Evolutionary conservation across 495 filamentous ascomycete genomes (phyloP).

Genomic region (Penicillium simplicissimum): DNA sequence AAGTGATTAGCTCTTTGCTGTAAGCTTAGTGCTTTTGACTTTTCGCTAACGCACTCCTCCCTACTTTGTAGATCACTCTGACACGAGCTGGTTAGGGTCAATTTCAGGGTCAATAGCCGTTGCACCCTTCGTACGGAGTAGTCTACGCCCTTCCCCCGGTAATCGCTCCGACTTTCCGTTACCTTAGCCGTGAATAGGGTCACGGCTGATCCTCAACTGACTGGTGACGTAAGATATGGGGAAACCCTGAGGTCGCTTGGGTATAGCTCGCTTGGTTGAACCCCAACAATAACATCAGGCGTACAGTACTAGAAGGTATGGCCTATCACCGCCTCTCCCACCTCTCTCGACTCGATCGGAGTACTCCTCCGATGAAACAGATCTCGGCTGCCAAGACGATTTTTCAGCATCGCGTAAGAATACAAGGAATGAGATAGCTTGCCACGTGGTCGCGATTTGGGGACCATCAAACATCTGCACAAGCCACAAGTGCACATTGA

Average conservation of each 20-base stretch:
- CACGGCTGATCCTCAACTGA: background rate
- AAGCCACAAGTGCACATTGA: too few species aligned
- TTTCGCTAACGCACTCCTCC: constrained; percentile 2
- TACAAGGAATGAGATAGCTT: background rate
- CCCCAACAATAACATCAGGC: too few species aligned
- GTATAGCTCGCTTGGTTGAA: background rate
- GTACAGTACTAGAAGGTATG: background rate
- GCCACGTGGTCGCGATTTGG: background rate
- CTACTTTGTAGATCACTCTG: constrained; percentile 10
- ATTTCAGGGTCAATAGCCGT: constrained; percentile 1
- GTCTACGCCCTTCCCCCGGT: background rate
- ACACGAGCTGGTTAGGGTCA: constrained; percentile 3
- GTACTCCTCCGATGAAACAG: constrained; percentile 2
- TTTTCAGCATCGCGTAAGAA: background rate
- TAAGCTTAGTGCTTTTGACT: background rate
- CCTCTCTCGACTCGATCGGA: background rate
- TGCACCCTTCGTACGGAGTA: background rate
- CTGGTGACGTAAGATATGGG: constrained; percentile 8
- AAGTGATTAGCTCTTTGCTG: background rate
- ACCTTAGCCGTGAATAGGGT: too few species aligned
- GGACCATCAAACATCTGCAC: background rate
- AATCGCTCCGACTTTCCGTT: background rate
- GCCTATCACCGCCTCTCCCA: background rate
- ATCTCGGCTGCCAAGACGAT: background rate
- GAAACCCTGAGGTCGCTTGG: background rate